Evolutionary conservation across 345 rosid genomes (phyloP), one percentile per base, ranked within the genome.

Genomic region (Odontarrhena argentea): DNA sequence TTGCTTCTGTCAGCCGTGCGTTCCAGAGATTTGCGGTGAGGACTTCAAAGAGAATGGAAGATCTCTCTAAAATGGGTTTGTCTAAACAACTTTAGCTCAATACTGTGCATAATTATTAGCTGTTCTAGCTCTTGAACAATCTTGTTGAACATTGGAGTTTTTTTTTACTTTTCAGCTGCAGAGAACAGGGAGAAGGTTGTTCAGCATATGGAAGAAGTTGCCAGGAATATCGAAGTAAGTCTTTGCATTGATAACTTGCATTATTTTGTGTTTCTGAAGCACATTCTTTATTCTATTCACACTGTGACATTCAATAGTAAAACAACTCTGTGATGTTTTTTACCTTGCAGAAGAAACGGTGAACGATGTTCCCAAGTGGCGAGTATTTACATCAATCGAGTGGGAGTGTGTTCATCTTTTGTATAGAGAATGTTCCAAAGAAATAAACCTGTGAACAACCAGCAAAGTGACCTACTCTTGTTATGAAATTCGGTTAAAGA

Each of bases 11-110:
- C 78, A 90, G 96, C 70, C 94, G 74, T 69, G 74, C 94, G 50
- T 90, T 90, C 68, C 96, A 90, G 81, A 84, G 96, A 69, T 90
- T 90, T 83, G 94, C 96, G 15, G 96, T 89, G 61, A 85, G 89
- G 77, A 87, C 94, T 2, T 90, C 95, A 6, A 81, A 70, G 78
- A 81, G 40, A 75, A 81, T 90, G 7, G 95, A 87, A 56, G 84
- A 87, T 57, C 46, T 87, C 30, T 90, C 97, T 3, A 74, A 42
- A 50, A 57, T 79, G 15, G 89, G 92, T 87, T 14, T 15, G 36
- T 51, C 50, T 44, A 8, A 3, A 32, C 36, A 11, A 8, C 50
- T 24, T 45, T 13, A 10, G 15, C 42, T 3, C 53, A 14, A 3
- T 8, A 0, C 10, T 35, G 1, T 52, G 37, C 60, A 2, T 38